Evolutionary conservation across 1,284 basidiomycete species (phyloP).

Genomic region (Wolfiporia cocos): DNA sequence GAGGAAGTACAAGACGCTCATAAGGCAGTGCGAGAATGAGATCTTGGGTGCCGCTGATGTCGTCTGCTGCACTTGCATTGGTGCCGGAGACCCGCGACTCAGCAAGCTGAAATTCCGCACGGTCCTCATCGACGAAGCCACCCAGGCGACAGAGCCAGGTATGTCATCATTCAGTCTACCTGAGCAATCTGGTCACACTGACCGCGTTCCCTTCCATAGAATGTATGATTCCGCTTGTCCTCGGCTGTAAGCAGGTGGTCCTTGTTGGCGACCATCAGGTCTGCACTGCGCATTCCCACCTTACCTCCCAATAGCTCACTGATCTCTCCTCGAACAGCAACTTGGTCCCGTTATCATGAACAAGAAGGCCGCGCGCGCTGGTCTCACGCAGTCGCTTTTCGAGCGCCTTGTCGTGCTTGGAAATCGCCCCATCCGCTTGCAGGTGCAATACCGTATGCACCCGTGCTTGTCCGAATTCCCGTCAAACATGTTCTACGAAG

Average conservation of each 20-base stretch:
- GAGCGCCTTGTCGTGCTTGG: constrained; percentile 94
- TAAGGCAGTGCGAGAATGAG: constrained; percentile 95
- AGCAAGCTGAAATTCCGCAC: constrained; percentile 98
- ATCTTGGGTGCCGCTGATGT: constrained; percentile 94
- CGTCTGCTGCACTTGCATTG: constrained; percentile 98
- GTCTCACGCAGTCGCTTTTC: constrained; percentile 95
- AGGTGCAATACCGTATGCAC: constrained; percentile 99
- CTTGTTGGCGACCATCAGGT: constrained; percentile 95
- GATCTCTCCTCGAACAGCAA: constrained; percentile 64
- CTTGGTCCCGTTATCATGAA: constrained; percentile 99
- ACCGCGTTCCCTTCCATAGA: constrained; percentile 50
- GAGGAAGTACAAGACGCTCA: constrained; percentile 94
- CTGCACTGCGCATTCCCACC: too few species aligned
- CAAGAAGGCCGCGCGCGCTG: constrained; percentile 98
- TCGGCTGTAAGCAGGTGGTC: constrained; percentile 98
- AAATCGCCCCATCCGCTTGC: constrained; percentile 95
- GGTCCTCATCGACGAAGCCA: constrained; percentile 97
- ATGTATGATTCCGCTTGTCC: constrained; percentile 98
- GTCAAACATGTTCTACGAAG: constrained; percentile 99
- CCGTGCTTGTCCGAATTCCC: constrained; percentile 99
- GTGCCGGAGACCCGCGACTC: constrained; percentile 93
- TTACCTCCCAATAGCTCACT: too few species aligned
- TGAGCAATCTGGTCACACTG: background rate
- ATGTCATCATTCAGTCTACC: constrained; percentile 28
- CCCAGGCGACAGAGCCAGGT: constrained; percentile 97